Percentiles rank a stretch among this genome's conserved stretches.
Conservation (phyloP, 164 flowering plant genomes). For the Nelumbo lutea region DNA sequence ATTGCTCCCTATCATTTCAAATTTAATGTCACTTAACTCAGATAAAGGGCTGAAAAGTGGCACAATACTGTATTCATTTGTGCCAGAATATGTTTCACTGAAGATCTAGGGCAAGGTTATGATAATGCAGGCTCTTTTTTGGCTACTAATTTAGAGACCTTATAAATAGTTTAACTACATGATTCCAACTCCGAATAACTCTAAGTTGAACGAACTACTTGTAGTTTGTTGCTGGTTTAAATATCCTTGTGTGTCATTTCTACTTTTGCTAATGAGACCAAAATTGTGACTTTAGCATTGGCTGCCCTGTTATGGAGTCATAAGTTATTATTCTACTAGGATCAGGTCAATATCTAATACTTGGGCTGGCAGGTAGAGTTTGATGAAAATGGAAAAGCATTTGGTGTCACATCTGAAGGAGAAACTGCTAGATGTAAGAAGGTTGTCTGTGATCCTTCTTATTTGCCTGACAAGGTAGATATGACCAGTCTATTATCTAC, state of each 20-base stretch:
- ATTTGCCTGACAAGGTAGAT: conserved; percentile 78
- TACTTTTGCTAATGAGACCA: too few relatives aligned
- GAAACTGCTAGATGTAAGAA: conserved; percentile 98
- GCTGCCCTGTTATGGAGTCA: too few relatives aligned
- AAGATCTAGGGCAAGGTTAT: neutral
- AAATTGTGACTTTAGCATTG: too few relatives aligned
- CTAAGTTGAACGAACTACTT: too few relatives aligned
- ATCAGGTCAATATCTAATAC: neutral
- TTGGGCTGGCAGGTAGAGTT: conserved; percentile 59
- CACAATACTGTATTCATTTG: neutral
- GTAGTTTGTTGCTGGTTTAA: too few relatives aligned
- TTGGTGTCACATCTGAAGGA: conserved; percentile 93
- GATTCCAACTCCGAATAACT: too few relatives aligned
- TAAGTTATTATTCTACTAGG: neutral
- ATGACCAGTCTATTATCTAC: neutral
- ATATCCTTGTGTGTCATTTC: too few relatives aligned
- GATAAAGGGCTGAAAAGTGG: neutral
- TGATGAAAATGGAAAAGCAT: conserved; percentile 68
- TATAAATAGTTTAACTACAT: too few relatives aligned
- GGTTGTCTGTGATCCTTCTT: conserved; percentile 97
- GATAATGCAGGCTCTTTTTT: neutral
- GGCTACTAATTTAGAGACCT: neutral
- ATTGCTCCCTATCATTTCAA: neutral
- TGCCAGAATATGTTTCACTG: neutral
- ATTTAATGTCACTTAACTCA: neutral